These are phyloP conservation scores for Typha latifolia DNA, from an alignment of 176 grass and related monocot species.

Conservation along the genomic window DNA sequence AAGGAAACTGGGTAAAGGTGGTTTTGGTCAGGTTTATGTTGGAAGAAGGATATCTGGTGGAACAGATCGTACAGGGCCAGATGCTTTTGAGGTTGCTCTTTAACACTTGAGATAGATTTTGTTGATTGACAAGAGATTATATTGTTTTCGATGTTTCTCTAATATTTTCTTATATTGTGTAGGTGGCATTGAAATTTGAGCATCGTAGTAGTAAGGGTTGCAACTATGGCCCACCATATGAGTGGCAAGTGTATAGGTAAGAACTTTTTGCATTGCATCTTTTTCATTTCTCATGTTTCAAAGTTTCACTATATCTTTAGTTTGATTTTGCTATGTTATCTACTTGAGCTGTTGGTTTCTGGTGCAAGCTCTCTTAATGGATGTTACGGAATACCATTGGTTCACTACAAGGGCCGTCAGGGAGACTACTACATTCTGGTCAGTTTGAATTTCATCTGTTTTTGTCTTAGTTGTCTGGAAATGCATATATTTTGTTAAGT, in stretches of 20 bases:
- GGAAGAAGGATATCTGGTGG: slow-evolving; percentile 74
- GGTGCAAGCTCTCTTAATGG: slow-evolving; percentile 59
- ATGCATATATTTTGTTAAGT: background rate
- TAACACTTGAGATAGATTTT: background rate
- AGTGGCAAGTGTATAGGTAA: slow-evolving; percentile 99
- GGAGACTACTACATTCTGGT: slow-evolving; percentile 94
- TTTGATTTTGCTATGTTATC: background rate
- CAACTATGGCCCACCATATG: slow-evolving; percentile 94
- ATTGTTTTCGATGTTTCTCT: slow-evolving; percentile 9
- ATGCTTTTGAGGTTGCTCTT: slow-evolving; percentile 57
- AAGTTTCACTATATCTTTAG: background rate
- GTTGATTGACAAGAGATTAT: slow-evolving; percentile 4
- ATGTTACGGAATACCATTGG: slow-evolving; percentile 87
- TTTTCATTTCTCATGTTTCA: slow-evolving; percentile 4
- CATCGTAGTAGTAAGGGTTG: slow-evolving; percentile 97
- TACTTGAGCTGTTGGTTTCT: background rate
- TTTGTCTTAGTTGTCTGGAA: slow-evolving; percentile 6
- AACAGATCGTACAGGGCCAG: slow-evolving; percentile 56
- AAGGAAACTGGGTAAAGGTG: slow-evolving; percentile 88
- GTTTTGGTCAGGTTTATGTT: slow-evolving; percentile 98
- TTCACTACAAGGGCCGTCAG: slow-evolving; percentile 97
- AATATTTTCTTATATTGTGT: slow-evolving; percentile 13
- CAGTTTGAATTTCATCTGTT: slow-evolving; percentile 23
- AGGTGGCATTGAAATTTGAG: slow-evolving; percentile 99
- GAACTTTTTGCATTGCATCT: slow-evolving; percentile 8